Evolutionary conservation across 352 stramenopile species (phyloP).

Genomic region (Phytophthora cactorum): DNA sequence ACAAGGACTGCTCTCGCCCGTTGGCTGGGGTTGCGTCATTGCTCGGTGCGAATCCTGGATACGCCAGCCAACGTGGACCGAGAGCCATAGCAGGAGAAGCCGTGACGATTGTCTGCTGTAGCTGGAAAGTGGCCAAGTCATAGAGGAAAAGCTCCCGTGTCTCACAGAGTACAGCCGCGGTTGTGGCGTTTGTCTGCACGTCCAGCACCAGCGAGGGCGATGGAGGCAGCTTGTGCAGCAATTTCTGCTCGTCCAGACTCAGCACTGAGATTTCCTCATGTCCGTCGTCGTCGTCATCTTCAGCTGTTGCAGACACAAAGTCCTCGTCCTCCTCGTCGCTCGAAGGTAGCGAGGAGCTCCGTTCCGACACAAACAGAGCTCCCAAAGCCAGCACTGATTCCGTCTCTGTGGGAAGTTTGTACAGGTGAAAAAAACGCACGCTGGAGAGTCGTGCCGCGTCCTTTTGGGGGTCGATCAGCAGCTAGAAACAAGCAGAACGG

Average conservation of each 20-base stretch:
- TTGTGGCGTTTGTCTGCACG: slow-evolving; percentile 63
- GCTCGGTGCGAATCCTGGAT: slow-evolving; percentile 53
- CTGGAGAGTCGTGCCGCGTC: slow-evolving; percentile 46
- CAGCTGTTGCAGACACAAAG: slow-evolving; percentile 33
- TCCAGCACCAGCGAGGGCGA: slow-evolving; percentile 74
- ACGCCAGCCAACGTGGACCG: slow-evolving; percentile 73
- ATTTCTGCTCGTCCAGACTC: slow-evolving; percentile 54
- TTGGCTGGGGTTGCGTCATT: slow-evolving; percentile 11
- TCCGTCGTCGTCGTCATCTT: slow-evolving; percentile 37
- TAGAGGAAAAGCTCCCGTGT: slow-evolving; percentile 72
- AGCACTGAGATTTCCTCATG: slow-evolving; percentile 62
- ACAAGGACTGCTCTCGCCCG: slow-evolving; percentile 31
- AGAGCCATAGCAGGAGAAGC: slow-evolving; percentile 70
- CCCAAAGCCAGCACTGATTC: slow-evolving; percentile 34
- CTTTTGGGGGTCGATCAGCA: slow-evolving; percentile 52
- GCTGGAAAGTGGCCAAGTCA: slow-evolving; percentile 55
- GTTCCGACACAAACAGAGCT: slow-evolving; percentile 60
- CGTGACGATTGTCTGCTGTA: slow-evolving; percentile 52
- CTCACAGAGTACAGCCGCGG: slow-evolving; percentile 71
- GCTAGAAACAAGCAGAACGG: slow-evolving; percentile 32
- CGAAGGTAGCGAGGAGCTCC: slow-evolving; percentile 8
- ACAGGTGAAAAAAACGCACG: slow-evolving; percentile 73
- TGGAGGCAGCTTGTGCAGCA: slow-evolving; percentile 60
- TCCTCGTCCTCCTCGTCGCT: slow-evolving; percentile 47
- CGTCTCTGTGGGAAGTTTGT: slow-evolving; percentile 31